Base-by-base conservation (phyloP, 805 yeast species). In the Torulaspora delbrueckii region DNA sequence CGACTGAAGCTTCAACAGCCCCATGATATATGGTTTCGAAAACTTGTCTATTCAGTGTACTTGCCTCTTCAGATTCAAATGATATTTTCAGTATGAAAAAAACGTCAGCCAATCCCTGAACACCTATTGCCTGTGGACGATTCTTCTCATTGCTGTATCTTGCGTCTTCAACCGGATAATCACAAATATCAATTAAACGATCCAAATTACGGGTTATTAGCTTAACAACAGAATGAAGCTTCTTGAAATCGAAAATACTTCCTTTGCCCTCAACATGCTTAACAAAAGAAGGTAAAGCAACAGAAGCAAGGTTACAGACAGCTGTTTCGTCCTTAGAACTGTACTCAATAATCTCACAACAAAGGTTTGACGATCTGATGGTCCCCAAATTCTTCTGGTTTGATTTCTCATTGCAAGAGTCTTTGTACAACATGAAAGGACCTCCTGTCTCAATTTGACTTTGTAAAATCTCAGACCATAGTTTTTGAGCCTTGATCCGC, bases 11-110 rank as follows among this genome's bases (percentile, higher is more conserved):
- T 69, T 89, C 96, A 28, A 90, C 72, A 10, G 96, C 88, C 13
- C 85, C 98, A 67, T 91, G 97, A 65, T 91, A 91, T 34, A 91
- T 89, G 14, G 98, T 91, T 73, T 91, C 98, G 66, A 90, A 90
- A 45, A 91, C 87, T 66, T 86, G 89, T 45, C 76, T 74, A 67
- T 91, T 91, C 47, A 91, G 72, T 45, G 70, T 66, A 59, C 76
- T 76, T 9, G 98, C 96, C 58, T 79, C 85, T 24, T 73, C 68
- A n/a, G 95, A 84, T 56, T 88, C 96, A 63, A 88, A 91, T n/a
- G 96, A 91, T 47, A 86, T 62, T 53, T 91, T 77, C 48, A 91
- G 72, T 50, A 76, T 73, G 73, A 86, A 76, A 65, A 90, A 91
- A 0, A 82, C 74, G 65, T 91, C 97, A n/a, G 97, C 96, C 40